These are phyloP conservation scores for Circinella minor DNA, from an alignment of 371 early-diverging fungal genomes.

Conservation along the genomic window DNA sequence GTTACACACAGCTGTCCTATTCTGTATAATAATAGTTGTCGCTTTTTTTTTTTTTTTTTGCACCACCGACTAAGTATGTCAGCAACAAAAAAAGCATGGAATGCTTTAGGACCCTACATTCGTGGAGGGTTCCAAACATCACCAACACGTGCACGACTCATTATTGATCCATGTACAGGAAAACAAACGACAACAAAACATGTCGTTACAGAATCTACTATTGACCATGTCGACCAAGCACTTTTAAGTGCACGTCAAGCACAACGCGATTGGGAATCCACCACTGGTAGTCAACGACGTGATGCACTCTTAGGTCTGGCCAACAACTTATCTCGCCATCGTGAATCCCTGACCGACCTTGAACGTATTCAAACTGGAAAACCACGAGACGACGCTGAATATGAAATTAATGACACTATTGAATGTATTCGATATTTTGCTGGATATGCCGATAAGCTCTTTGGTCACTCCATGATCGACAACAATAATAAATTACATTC, in stretches of 20 bases:
- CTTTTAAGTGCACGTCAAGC: slow-evolving; percentile 13
- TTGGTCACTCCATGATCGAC: slow-evolving; percentile 28
- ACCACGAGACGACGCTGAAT: slow-evolving; percentile 59
- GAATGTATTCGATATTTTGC: slow-evolving; percentile 78
- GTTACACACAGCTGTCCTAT: too few relatives aligned
- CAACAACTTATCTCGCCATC: slow-evolving; percentile 54
- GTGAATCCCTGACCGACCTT: slow-evolving; percentile 67
- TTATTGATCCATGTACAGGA: slow-evolving; percentile 23
- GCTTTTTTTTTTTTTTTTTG: not conserved
- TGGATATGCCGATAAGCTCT: slow-evolving; percentile 77
- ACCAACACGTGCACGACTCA: not conserved
- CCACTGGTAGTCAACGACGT: slow-evolving; percentile 48
- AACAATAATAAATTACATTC: slow-evolving; percentile 25
- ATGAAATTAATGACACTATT: slow-evolving; percentile 61
- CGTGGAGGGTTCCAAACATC: slow-evolving; percentile 14
- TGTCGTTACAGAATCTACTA: slow-evolving; percentile 19
- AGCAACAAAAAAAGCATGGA: slow-evolving; percentile 8
- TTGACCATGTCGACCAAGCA: slow-evolving; percentile 12
- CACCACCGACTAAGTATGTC: not conserved
- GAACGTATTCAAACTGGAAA: slow-evolving; percentile 90
- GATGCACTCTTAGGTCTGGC: slow-evolving; percentile 73
- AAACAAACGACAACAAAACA: slow-evolving; percentile 7
- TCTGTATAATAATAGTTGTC: too few relatives aligned
- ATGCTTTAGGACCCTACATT: slow-evolving; percentile 20
- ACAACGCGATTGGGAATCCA: slow-evolving; percentile 17